Evolutionary conservation across 2,329 filamentous ascomycete species (phyloP).

Genomic region (Nothophoma quercina): DNA sequence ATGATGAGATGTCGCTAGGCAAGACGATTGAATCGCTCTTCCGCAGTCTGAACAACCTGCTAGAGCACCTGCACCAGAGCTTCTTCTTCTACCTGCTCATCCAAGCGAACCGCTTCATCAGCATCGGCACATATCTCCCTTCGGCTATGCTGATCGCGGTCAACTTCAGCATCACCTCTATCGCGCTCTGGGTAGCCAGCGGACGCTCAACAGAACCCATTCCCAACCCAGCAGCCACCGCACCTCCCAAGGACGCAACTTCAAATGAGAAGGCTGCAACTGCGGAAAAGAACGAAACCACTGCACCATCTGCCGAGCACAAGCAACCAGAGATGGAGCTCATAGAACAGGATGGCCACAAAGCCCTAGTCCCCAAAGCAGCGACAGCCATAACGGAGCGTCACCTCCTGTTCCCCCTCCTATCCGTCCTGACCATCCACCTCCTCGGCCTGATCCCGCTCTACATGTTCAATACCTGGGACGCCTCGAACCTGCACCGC

Average conservation of each 20-base stretch:
- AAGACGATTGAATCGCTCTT: slow-evolving; percentile 89
- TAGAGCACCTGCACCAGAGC: slow-evolving; percentile 97
- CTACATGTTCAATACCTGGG: slow-evolving; percentile 82
- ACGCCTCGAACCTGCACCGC: slow-evolving; percentile 54
- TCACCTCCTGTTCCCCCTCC: slow-evolving; percentile 75
- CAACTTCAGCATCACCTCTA: slow-evolving; percentile 95
- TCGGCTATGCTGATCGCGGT: slow-evolving; percentile 96
- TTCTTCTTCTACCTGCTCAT: slow-evolving; percentile 99
- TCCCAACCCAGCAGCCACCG: slow-evolving; percentile 38
- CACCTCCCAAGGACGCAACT: slow-evolving; percentile 13
- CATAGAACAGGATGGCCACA: slow-evolving; percentile 45
- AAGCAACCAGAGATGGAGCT: slow-evolving; percentile 28
- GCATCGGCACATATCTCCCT: slow-evolving; percentile 95
- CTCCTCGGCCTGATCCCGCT: slow-evolving; percentile 81
- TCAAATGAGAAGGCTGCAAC: slow-evolving; percentile 49
- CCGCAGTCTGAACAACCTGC: slow-evolving; percentile 91
- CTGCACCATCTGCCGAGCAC: slow-evolving; percentile 51
- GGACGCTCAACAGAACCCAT: slow-evolving; percentile 56
- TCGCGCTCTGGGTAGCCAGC: slow-evolving; percentile 91
- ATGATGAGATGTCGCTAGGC: slow-evolving; percentile 96
- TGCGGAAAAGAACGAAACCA: slow-evolving; percentile 57
- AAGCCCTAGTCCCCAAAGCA: slow-evolving; percentile 50
- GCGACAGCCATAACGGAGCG: slow-evolving; percentile 62
- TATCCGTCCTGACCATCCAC: slow-evolving; percentile 75
- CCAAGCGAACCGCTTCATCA: slow-evolving; percentile 91